Base-by-base conservation (phyloP, 2,329 filamentous ascomycete genomes). In the Hypomyces rosellus region DNA sequence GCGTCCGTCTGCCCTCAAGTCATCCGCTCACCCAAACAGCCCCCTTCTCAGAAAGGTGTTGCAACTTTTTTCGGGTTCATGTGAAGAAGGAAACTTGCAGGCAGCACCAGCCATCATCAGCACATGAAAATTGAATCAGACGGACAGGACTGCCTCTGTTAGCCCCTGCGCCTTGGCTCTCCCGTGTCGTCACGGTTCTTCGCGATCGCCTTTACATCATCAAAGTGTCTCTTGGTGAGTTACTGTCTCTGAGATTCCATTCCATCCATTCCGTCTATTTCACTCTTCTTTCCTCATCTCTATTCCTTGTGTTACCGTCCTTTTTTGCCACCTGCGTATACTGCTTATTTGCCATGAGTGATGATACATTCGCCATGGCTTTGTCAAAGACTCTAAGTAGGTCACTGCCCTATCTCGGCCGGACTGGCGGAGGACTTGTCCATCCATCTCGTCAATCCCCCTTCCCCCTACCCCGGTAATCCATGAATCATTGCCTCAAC, bases 351-450 rank as follows among this genome's bases (percentile, higher is more conserved):
- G 9, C 25, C 25, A 30, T 38, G 36, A 38, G 36, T n/a, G 14
- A 38, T 38, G 36, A 38, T n/a, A 38, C 13, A 38, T 16, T 38
- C 14, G 9, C 36, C 36, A 38, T 38, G 36, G 16, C 16, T 22
- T 48, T 37, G 9, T 43, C 25, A 14, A 15, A 45, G 15, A 16
- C 11, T 41, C 9, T 40, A 18, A 15, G 14, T 20, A 41, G 9
- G 42, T 34, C 14, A 38, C 14, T 38, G 36, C 14, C 13, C 34
- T 40, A 40, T 44, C 49, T 36, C 49, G 45, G 49, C 49, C 49
- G 49, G 49, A 39, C 49, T 34, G 43, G 45, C 49, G 49, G 49
- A 51, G 45, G 45, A 48, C 25, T 44, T 45, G 25, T 40, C 40
- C 34, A 30, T 5, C 20, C 2, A 8, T 40, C 22, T 44, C 20